These are phyloP conservation scores for Mollisia scopiformis DNA, from an alignment of 2,329 filamentous ascomycete species.

Conservation along the genomic window DNA sequence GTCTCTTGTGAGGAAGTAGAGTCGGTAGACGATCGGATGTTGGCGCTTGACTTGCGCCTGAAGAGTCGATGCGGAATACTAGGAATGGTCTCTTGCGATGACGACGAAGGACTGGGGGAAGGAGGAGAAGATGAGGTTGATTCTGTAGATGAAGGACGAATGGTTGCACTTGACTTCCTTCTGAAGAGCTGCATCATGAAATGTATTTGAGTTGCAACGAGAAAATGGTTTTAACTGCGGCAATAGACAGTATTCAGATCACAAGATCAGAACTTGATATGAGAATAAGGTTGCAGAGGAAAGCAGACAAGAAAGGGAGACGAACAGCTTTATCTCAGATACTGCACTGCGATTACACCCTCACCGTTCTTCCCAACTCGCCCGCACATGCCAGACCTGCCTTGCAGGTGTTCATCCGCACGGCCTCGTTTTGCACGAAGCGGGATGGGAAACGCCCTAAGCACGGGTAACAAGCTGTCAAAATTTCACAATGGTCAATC, in stretches of 20 bases:
- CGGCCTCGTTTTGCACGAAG: not conserved
- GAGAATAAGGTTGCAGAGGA: not conserved
- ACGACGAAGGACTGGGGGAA: no score
- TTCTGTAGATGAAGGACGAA: not conserved
- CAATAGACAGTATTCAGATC: not conserved
- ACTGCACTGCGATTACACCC: not conserved
- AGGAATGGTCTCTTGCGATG: no score
- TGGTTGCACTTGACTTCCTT: not conserved
- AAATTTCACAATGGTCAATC: not conserved
- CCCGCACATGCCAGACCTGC: not conserved
- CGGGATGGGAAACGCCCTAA: not conserved
- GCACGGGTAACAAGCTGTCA: not conserved
- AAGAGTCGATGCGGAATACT: no score
- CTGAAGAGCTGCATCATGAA: not conserved
- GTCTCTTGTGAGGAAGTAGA: no score
- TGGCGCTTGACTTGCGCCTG: no score
- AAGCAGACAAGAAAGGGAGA: not conserved
- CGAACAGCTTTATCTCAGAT: not conserved
- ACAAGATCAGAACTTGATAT: not conserved
- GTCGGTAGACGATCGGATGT: no score
- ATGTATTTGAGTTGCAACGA: not conserved
- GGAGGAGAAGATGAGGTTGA: not conserved
- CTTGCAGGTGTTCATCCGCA: not conserved
- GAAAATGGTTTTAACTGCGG: not conserved
- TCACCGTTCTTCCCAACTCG: not conserved